Percentiles rank a stretch among this genome's conserved stretches.
These are phyloP conservation scores for Gossypium herbaceum DNA, from an alignment of 345 rosid species.

Conservation along the genomic window DNA sequence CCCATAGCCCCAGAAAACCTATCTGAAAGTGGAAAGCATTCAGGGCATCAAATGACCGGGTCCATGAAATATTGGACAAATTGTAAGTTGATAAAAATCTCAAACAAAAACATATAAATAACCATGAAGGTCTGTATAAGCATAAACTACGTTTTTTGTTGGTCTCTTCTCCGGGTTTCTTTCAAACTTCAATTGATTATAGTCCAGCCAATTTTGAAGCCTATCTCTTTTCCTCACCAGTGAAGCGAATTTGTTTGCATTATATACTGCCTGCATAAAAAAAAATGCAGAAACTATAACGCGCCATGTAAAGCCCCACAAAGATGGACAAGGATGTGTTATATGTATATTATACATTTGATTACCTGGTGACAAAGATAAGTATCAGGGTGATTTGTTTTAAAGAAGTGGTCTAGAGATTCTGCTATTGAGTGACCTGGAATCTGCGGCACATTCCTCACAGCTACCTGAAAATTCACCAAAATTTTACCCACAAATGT, in stretches of 20 bases:
- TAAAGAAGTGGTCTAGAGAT: slow-evolving; percentile 70
- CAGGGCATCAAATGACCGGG: slow-evolving; percentile 13
- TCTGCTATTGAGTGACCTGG: slow-evolving; percentile 53
- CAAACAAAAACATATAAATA: slow-evolving; percentile 4
- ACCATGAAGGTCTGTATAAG: slow-evolving; percentile 7
- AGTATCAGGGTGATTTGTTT: slow-evolving; percentile 75
- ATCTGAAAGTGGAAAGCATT: slow-evolving; percentile 40
- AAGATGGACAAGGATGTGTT: neutral
- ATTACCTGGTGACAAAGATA: slow-evolving; percentile 88
- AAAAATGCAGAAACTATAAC: neutral
- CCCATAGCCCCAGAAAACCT: slow-evolving; percentile 88
- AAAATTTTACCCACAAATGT: neutral
- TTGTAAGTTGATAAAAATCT: neutral
- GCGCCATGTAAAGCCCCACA: neutral
- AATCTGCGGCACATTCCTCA: slow-evolving; percentile 76
- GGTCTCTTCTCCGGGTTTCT: slow-evolving; percentile 79
- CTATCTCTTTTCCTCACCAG: slow-evolving; percentile 70
- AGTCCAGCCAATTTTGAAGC: slow-evolving; percentile 86
- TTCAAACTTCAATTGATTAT: slow-evolving; percentile 72
- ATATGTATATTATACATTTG: neutral
- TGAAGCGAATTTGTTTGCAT: slow-evolving; percentile 71
- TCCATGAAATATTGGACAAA: neutral
- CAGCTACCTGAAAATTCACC: slow-evolving; percentile 62
- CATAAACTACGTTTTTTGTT: slow-evolving; percentile 52
- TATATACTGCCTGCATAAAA: slow-evolving; percentile 69